Percentiles rank a stretch among this genome's conserved stretches.
phyloP scores from a whole-genome alignment of 2,329 filamentous ascomycete genomes.

The Penicillium sp. region DNA sequence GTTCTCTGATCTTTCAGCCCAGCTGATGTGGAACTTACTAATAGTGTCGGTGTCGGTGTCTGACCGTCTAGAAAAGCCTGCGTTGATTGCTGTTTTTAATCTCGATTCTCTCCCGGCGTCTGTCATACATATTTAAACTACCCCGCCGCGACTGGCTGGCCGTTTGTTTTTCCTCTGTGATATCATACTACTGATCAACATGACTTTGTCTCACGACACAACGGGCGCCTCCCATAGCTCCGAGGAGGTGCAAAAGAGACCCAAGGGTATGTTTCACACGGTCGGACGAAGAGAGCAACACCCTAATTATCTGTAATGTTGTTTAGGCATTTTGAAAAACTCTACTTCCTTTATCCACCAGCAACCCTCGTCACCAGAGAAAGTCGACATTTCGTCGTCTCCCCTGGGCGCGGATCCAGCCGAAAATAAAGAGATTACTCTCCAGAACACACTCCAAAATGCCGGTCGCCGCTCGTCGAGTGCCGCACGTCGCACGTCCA shows the following conservation, averaged over 20 bases:
- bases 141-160: slow-evolving; percentile 1
- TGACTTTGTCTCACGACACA: slow-evolving; percentile 13
- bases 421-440: slow-evolving; percentile 77
- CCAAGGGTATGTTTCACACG: slow-evolving; percentile 34
- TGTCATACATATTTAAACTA: background rate
- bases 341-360: slow-evolving; percentile 59
- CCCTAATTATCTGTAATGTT: background rate
- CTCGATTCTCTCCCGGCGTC: background rate
- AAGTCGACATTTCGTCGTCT: slow-evolving; percentile 27
- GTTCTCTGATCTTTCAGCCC: background rate
- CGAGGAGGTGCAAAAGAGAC: slow-evolving; percentile 34
- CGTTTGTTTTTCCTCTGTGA: background rate
- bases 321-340: slow-evolving; percentile 88
- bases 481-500: slow-evolving; percentile 58
- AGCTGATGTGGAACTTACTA: background rate
- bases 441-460: slow-evolving; percentile 93
- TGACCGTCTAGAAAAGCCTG: background rate
- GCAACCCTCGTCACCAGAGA: slow-evolving; percentile 38
- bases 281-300: background rate
- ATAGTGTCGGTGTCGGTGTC: too few species aligned
- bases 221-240: slow-evolving; percentile 19
- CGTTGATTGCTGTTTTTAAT: background rate
- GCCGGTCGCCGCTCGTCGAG: slow-evolving; percentile 84
- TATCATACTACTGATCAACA: background rate
- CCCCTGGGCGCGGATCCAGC: slow-evolving; percentile 38